These are phyloP conservation scores for Zizania latifolia DNA, from an alignment of 176 grass and related monocot species.

Conservation along the genomic window DNA sequence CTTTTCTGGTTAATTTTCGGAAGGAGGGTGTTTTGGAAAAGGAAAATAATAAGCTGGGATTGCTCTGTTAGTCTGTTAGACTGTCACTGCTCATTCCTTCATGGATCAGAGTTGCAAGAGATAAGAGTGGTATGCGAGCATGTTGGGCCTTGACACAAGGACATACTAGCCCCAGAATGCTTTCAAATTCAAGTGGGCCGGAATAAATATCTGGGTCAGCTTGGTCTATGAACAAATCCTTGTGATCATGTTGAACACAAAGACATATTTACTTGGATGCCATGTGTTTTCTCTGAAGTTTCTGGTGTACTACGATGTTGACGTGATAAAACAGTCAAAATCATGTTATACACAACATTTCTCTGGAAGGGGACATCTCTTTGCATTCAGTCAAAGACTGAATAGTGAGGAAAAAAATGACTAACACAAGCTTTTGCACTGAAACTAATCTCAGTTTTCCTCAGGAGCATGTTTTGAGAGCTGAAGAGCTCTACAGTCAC, in stretches of 20 bases:
- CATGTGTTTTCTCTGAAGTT: neutral
- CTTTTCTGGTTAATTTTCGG: neutral
- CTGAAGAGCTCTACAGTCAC: neutral
- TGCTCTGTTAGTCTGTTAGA: no score
- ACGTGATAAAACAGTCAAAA: neutral
- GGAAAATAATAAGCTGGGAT: no score
- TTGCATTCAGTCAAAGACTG: neutral
- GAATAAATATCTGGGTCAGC: neutral
- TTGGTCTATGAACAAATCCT: no score
- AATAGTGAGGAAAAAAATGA: neutral
- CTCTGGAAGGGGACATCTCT: no score
- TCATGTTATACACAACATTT: neutral
- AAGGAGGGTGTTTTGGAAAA: neutral
- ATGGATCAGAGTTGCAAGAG: neutral
- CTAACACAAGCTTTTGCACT: neutral
- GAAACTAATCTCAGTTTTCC: neutral
- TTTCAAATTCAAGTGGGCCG: neutral
- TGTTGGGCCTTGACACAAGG: neutral
- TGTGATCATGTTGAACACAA: neutral
- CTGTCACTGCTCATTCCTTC: no score
- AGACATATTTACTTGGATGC: no score
- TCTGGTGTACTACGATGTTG: neutral
- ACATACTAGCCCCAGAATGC: neutral
- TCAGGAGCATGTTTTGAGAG: neutral
- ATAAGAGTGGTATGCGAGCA: neutral